A percentile compares a stretch with the other conserved stretches of the same genome.
phyloP scores from a whole-genome alignment of 176 grass and related monocot species.

The Typha latifolia region DNA sequence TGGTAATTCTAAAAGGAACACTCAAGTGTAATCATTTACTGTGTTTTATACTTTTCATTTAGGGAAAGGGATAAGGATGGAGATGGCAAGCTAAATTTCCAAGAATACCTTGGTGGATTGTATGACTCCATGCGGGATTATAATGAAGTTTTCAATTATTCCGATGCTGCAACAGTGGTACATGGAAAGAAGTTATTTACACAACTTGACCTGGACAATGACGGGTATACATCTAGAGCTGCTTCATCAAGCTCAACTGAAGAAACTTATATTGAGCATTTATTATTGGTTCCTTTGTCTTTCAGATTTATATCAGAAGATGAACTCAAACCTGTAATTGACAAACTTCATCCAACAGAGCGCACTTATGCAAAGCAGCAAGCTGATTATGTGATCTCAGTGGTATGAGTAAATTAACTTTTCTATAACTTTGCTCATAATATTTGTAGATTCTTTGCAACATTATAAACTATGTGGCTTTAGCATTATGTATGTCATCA shows the following conservation, averaged over 20 bases:
- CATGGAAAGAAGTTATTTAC: constrained; percentile 52
- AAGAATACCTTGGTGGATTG: constrained; percentile 49
- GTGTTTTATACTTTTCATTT: neutral
- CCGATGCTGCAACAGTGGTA: constrained; percentile 34
- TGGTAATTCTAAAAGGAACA: no score
- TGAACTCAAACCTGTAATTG: constrained; percentile 61
- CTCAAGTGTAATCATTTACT: neutral
- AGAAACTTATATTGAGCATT: neutral
- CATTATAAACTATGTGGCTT: no score
- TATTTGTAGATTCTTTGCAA: neutral
- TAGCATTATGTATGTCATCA: no score
- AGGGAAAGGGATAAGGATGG: constrained; percentile 69
- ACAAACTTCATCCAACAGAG: constrained; percentile 74
- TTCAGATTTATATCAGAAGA: constrained; percentile 64
- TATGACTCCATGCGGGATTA: constrained; percentile 62
- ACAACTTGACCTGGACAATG: constrained; percentile 69
- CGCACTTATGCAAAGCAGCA: constrained; percentile 72
- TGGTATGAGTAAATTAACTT: constrained; percentile 44
- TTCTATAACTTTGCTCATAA: neutral
- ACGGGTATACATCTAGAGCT: constrained; percentile 38
- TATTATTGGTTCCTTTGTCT: neutral
- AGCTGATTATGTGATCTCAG: constrained; percentile 55
- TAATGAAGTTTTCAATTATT: constrained; percentile 38
- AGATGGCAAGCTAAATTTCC: constrained; percentile 73
- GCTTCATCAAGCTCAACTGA: neutral